A percentile compares a stretch with the other conserved stretches of the same genome.
phyloP scores from a whole-genome alignment of 805 yeast species.

The Nakazawaea ernobii region DNA sequence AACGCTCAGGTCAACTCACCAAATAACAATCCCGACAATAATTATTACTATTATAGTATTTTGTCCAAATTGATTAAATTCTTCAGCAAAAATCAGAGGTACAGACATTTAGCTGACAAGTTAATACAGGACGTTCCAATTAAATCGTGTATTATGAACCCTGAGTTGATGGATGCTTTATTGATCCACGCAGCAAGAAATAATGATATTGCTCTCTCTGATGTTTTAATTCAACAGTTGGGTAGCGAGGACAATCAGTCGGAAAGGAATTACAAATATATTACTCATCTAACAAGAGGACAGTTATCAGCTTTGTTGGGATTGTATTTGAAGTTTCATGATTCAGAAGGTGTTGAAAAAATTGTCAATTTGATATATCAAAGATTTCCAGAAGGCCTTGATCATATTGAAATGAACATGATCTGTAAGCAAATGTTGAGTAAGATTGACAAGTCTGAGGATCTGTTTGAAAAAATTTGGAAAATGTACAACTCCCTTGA shows the following conservation, averaged over 20 bases:
- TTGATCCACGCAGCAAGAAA: conserved; percentile 23
- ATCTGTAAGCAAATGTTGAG: conserved; percentile 21
- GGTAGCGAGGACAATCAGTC: conserved; percentile 7
- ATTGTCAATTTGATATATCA: conserved; percentile 21
- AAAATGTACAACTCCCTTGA: conserved; percentile 17
- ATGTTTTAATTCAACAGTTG: conserved; percentile 15
- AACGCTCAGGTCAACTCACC: conserved; percentile 18
- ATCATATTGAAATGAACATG: conserved; percentile 24
- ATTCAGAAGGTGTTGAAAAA: conserved; percentile 23
- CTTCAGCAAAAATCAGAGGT: conserved; percentile 25
- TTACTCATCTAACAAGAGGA: conserved; percentile 21
- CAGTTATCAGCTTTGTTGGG: conserved; percentile 26
- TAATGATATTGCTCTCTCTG: conserved; percentile 19
- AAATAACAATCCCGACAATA: conserved; percentile 22
- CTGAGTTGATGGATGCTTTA: conserved; percentile 26
- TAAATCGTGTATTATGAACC: conserved; percentile 25
- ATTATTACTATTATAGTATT: conserved; percentile 18
- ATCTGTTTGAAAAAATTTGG: conserved; percentile 21
- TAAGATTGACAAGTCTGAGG: not conserved
- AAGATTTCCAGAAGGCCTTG: conserved; percentile 18
- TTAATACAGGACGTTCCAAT: conserved; percentile 26
- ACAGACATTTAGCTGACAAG: conserved; percentile 19
- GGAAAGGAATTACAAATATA: not conserved
- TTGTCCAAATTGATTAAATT: conserved; percentile 20
- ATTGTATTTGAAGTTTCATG: conserved; percentile 20